A percentile compares a stretch with the other conserved stretches of the same genome.
These are phyloP conservation scores for Plasmodium blacklocki DNA, from an alignment of 169 alveolate species.

Conservation along the genomic window DNA sequence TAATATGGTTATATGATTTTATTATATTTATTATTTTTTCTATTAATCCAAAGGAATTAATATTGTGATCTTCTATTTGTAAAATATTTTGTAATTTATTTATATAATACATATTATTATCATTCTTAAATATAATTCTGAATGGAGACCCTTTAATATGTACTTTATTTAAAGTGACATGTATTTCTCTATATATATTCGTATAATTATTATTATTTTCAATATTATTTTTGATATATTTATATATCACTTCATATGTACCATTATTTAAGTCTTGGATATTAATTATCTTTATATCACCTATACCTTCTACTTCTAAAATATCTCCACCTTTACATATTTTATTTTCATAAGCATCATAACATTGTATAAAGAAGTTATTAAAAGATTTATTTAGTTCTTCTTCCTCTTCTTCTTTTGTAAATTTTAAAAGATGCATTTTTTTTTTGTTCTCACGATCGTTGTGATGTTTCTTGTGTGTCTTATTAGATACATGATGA, in stretches of 20 bases:
- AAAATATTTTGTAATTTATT: conserved; percentile 26
- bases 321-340: conserved; percentile 73
- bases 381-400: conserved; percentile 25
- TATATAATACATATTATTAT: conserved; percentile 19
- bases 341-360: conserved; percentile 74
- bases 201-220: not conserved
- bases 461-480: not conserved
- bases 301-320: conserved; percentile 76
- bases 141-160: conserved; percentile 74
- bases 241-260: conserved; percentile 58
- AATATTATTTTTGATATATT: conserved; percentile 12
- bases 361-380: conserved; percentile 68
- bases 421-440: not conserved
- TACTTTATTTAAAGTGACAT: conserved; percentile 46
- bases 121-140: conserved; percentile 35
- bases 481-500: not conserved
- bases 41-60: not conserved
- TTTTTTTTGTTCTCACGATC: not conserved
- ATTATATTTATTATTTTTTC: conserved; percentile 16
- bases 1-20: conserved; percentile 36
- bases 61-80: conserved; percentile 37
- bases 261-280: conserved; percentile 74
- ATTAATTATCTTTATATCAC: conserved; percentile 77
- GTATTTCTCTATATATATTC: conserved; percentile 45
- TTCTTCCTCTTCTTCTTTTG: conserved; percentile 16